Base-by-base conservation (phyloP, 2,329 filamentous ascomycete genomes). In the Aureobasidium namibiae region DNA sequence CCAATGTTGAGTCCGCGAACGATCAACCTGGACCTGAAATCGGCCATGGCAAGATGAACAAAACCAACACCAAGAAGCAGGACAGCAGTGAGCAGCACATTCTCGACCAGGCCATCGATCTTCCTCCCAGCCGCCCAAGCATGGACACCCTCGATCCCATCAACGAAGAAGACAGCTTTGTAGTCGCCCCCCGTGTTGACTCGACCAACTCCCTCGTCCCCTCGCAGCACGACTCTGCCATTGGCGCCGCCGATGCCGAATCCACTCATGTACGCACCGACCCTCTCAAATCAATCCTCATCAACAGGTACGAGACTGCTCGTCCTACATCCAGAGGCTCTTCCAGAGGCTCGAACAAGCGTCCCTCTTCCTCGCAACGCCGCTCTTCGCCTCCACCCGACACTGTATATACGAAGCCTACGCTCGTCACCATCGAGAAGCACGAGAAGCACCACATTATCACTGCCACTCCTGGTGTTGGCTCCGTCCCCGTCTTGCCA, bases 91-190 rank as follows among this genome's bases (percentile, higher is more conserved):
- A 26, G 34, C 44, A 59, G 10, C 34, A 36, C 24, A 18, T 14
- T 29, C 38, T 45, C 18, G 44, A 52, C 2, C 23, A 50, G 33
- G 36, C 21, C 1, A 11, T 11, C 11, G 56, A 59, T 13, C 13
- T 52, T 49, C 29, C 54, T 24, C 52, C 59, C 16, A 56, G 60
- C 41, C 63, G 59, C 42, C 63, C 60, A 42, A 66, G 64, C 31
- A 21, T 66, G n/a, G 67, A 69, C 14, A 65, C 64, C 26, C 67
- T 72, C 23, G 67, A 71, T 54, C 68, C 69, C 4, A 64, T 72
- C 34, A 68, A 66, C 59, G 70, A 72, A 44, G 69, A 70, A 60
- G 68, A 60, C 24, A 57, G 39, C 38, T 56, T 38, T n/a, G 31
- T 41, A 29, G 46, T 44, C 16, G 56, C 46, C 33, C 31, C 45